Percentiles rank a stretch among this genome's conserved stretches.
These are phyloP conservation scores for Penicillium fuscoglaucum DNA, from an alignment of 2,329 filamentous ascomycete species.

Conservation along the genomic window DNA sequence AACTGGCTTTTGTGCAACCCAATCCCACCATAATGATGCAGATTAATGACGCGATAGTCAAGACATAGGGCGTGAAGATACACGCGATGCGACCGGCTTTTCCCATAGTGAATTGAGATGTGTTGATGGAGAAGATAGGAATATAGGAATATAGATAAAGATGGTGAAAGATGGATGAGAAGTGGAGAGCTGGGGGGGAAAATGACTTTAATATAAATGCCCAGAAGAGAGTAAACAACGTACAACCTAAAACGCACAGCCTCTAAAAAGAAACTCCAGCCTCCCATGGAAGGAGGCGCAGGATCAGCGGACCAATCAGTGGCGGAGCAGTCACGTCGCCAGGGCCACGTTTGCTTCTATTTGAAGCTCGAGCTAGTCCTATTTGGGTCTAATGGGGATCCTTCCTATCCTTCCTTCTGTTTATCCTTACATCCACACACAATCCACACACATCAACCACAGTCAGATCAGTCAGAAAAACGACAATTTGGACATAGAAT, in stretches of 20 bases:
- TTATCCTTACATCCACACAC: neutral
- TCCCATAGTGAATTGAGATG: constrained; percentile 54
- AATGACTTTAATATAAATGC: constrained; percentile 14
- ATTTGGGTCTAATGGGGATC: neutral
- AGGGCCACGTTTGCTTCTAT: constrained; percentile 33
- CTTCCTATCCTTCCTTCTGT: neutral
- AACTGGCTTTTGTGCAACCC: constrained; percentile 56
- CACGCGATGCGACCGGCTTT: constrained; percentile 78
- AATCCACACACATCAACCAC: neutral
- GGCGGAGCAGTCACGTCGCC: constrained; percentile 16
- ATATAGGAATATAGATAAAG: constrained; percentile 2
- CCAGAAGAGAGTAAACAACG: neutral
- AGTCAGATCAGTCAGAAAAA: neutral
- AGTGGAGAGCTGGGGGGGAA: constrained; percentile 1
- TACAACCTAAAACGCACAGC: constrained; percentile 13
- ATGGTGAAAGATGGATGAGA: constrained; percentile 3
- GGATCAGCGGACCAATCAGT: constrained; percentile 22
- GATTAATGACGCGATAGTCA: constrained; percentile 75
- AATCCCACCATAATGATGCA: constrained; percentile 62
- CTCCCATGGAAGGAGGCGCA: constrained; percentile 25
- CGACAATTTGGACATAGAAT: neutral
- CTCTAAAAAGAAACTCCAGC: constrained; percentile 21
- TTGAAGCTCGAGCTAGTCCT: constrained; percentile 14
- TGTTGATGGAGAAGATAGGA: neutral
- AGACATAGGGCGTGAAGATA: constrained; percentile 80